A percentile compares a stretch with the other conserved stretches of the same genome.
Evolutionary conservation across 768 basidiomycete species (phyloP).

Genomic region (Cytidiella melzeri): DNA sequence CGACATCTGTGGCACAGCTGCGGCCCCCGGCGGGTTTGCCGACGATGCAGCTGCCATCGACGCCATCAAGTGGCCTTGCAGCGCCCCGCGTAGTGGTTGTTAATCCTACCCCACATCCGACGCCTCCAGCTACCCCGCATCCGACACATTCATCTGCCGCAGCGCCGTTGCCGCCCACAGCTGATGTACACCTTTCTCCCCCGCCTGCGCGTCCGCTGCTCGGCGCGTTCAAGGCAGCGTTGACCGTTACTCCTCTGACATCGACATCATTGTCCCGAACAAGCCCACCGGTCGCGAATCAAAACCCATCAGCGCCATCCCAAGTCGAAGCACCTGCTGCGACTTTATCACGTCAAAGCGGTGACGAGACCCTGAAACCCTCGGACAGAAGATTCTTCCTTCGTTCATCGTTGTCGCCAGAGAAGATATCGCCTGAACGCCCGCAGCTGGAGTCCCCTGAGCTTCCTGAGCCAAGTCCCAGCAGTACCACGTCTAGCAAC

Average conservation of each 20-base stretch:
- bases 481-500: slow-evolving; percentile 31
- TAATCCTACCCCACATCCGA: slow-evolving; percentile 73
- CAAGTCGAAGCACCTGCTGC: slow-evolving; percentile 6
- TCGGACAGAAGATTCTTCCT: slow-evolving; percentile 41
- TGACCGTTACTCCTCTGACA: slow-evolving; percentile 9
- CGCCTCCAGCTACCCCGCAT: slow-evolving; percentile 66
- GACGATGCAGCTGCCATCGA: slow-evolving; percentile 19
- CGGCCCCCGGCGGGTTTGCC: slow-evolving; percentile 18
- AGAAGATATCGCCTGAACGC: slow-evolving; percentile 30
- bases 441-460: slow-evolving; percentile 14
- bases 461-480: slow-evolving; percentile 26
- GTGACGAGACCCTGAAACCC: slow-evolving; percentile 28
- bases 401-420: slow-evolving; percentile 34
- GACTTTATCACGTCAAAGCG: slow-evolving; percentile 6
- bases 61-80: slow-evolving; percentile 5
- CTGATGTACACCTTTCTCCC: slow-evolving; percentile 26
- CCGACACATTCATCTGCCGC: slow-evolving; percentile 20
- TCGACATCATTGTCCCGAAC: slow-evolving; percentile 5
- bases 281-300: slow-evolving; percentile 7
- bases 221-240: slow-evolving; percentile 10
- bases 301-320: slow-evolving; percentile 3
- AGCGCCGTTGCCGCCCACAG: slow-evolving; percentile 22
- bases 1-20: slow-evolving; percentile 19
- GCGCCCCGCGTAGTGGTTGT: slow-evolving; percentile 59
- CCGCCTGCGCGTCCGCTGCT: slow-evolving; percentile 20